These are phyloP conservation scores for Periconia macrospinosa DNA, from an alignment of 2,329 filamentous ascomycete species.

Conservation along the genomic window DNA sequence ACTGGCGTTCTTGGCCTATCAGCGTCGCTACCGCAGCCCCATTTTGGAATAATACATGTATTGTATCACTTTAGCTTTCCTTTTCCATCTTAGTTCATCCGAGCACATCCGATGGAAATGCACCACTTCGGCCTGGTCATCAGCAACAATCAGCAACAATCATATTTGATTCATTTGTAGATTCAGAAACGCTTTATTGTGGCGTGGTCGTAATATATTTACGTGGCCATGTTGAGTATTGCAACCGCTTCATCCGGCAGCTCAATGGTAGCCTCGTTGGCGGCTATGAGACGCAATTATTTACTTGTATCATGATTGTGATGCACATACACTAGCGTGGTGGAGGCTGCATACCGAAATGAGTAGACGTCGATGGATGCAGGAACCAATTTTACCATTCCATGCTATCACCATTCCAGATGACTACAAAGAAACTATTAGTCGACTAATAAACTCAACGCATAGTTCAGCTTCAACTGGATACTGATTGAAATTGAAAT, in stretches of 20 bases:
- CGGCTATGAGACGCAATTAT: no score
- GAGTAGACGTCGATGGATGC: no score
- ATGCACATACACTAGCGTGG: neutral
- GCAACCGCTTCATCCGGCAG: no score
- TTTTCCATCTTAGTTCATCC: neutral
- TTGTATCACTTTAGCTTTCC: neutral
- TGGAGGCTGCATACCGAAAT: no score
- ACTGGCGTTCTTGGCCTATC: neutral
- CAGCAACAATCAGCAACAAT: no score
- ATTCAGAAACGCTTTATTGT: neutral
- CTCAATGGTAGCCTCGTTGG: no score
- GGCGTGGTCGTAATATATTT: neutral
- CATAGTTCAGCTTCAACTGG: no score
- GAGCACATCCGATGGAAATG: neutral
- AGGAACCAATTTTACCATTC: neutral
- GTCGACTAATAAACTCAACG: conserved; percentile 2
- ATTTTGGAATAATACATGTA: neutral
- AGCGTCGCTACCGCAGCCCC: neutral
- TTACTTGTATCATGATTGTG: no score
- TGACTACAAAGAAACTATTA: conserved; percentile 1
- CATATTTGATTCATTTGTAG: no score
- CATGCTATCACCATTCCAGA: neutral
- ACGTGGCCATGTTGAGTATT: no score
- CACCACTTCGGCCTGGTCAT: neutral
- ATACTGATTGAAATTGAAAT: conserved; percentile 6